Evolutionary conservation across 768 basidiomycete species (phyloP), one percentile per base, ranked within the genome.

Genomic region (Paxillus involutus): DNA sequence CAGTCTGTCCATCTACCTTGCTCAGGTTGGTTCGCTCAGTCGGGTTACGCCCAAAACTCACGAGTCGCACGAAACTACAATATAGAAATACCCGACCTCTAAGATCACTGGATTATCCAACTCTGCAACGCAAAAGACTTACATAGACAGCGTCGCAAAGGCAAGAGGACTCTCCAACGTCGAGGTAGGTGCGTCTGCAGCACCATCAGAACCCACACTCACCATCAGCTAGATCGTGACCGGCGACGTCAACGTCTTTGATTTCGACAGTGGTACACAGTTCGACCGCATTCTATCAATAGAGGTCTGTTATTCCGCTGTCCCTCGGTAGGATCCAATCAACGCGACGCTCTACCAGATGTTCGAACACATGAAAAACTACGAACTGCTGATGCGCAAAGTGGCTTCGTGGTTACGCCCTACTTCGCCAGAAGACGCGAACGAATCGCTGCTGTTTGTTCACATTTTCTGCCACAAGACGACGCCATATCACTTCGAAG

Each of bases 331-430:
- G 21, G 11, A 2, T 24, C 9, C 21, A 19, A 37, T 47, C 10
- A 49, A 35, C 12, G 42, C 29, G 37, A 33, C 17, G 14, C 19
- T 37, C 12, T 9, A 21, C n/a, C 33, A 83, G 81, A 85, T 86
- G 83, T 85, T 87, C 59, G 85, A 88, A 62, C 86, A 88, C 65
- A 86, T 88, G 85, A 87, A 88, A 70, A 86, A 86, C 63, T 88
- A 88, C 69, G 72, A 85, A 51, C 65, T 69, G 9, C 77, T 89
- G 9, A 72, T 88, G 53, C 68, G 72, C 49, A 88, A 88, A 63
- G 66, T 88, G 30, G 78, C 83, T 2, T 79, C 77, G 9, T 90
- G 86, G 87, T 75, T 89, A 12, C 73, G 78, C 29, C 80, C 83
- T 5, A 71, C 67, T 16, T 33, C 56, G 7, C 57, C 55, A 52